Percentiles rank a stretch among this genome's conserved stretches.
phyloP scores from a whole-genome alignment of 2,329 filamentous ascomycete genomes.

The Alternaria sp. region DNA sequence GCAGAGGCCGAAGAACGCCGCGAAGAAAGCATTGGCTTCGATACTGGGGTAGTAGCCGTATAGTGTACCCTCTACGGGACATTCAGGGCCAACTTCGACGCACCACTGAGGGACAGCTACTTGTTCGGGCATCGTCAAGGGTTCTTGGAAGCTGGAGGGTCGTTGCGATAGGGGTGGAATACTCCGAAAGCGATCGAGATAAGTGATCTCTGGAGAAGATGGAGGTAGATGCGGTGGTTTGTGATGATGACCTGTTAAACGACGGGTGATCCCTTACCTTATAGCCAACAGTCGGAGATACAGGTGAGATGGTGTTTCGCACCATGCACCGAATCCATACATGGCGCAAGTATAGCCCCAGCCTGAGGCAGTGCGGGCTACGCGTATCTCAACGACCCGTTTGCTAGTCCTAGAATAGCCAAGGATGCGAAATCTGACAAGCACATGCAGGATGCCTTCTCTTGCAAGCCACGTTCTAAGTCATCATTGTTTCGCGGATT shows the following conservation, averaged over 20 bases:
- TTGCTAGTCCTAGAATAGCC: not conserved
- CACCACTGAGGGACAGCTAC: conserved; percentile 20
- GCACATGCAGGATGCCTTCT: not conserved
- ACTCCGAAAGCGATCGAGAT: not conserved
- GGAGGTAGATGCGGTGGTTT: not conserved
- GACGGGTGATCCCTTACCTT: conserved; percentile 13
- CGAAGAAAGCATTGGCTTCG: conserved; percentile 60
- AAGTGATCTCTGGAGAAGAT: not conserved
- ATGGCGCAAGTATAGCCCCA: not conserved
- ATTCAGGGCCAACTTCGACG: conserved; percentile 33
- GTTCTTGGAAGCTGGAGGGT: conserved; percentile 20
- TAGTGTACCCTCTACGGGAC: conserved; percentile 55
- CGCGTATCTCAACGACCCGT: not conserved
- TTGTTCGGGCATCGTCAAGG: not conserved
- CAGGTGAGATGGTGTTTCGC: conserved; percentile 7
- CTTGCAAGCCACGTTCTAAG: not conserved
- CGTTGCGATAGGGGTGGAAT: conserved; percentile 15
- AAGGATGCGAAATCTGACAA: not conserved
- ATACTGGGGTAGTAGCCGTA: conserved; percentile 63
- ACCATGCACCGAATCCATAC: not conserved
- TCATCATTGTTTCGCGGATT: conserved; percentile 2
- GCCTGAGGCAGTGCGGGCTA: conserved; percentile 6
- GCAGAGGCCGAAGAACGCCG: conserved; percentile 58
- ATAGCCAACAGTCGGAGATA: conserved; percentile 11
- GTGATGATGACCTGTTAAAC: not conserved